Evolutionary conservation across 2,329 filamentous ascomycete genomes (phyloP), one percentile per base, ranked within the genome.

Genomic region (Neurospora crassa): DNA sequence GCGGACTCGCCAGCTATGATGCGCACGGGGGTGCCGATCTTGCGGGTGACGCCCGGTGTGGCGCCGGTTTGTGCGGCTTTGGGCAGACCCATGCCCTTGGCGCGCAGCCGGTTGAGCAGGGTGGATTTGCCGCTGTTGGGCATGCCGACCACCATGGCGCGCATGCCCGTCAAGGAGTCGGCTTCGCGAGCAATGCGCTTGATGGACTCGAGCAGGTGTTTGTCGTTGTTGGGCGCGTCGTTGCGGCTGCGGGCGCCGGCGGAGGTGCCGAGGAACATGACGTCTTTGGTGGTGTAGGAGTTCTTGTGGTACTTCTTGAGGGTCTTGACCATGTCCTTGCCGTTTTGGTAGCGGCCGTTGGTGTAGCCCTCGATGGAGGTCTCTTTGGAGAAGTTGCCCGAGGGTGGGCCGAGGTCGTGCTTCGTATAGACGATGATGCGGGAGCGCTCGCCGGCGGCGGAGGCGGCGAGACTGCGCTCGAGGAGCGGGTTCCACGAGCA

Each of bases 41-140:
- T 96, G 73, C 96, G 87, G 70, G 96, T 99, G 5, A 98, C 87
- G 63, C 96, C 96, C 2, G 96, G 94, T 77, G 97, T 90, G 12
- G 91, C 90, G 11, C 96, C 96, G 1, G 94, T 97, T 73, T 84
- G 86, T 45, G 94, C 92, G 1, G 90, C 94, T 79, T 95, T 96
- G 40, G 79, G 74, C 18, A 79, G 72, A 1, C 78, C 74, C 75
- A 92, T 86, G 53, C 93, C 93, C 20, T 86, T 84, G 53, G 85
- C 87, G 24, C 96, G 90, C 68, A 98, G 86, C 18, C 90, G 88
- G 80, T 99, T 99, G 59, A 99, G 88, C n/a, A 99, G 85, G 1
- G 94, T 94, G 67, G 93, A 97, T 82, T 99, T 99, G 43, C 96
- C 96, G 0, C 97, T 93, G 79, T 99, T 99, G 43, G 96, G 96